Conservation (phyloP, 176 grass and related monocot species). For the Avena sativa region DNA sequence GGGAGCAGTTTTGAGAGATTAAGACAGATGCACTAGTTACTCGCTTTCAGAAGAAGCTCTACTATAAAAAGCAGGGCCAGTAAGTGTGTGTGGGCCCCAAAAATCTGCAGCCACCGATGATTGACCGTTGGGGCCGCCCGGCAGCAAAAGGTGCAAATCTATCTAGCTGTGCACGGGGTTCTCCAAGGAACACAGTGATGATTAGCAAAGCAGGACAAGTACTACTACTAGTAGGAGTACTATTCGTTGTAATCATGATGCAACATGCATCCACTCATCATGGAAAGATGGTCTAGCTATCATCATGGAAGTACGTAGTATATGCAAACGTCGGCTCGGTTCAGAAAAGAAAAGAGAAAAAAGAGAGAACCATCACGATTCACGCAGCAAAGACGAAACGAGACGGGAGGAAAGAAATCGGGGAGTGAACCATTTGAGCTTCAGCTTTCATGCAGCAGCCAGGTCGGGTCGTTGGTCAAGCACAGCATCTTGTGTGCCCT, state of each 20-base stretch:
- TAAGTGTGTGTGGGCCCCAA: conserved; percentile 31
- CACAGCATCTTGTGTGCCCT: conserved; percentile 53
- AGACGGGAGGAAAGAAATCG: conserved; percentile 7
- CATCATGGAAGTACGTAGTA: neutral
- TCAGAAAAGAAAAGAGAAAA: neutral
- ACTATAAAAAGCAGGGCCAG: neutral
- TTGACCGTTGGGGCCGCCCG: conserved; percentile 42
- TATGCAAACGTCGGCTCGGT: neutral
- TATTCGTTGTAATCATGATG: conserved; percentile 25
- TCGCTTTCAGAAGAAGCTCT: neutral
- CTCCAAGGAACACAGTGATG: conserved; percentile 45
- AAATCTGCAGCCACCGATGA: conserved; percentile 48
- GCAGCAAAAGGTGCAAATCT: conserved; percentile 50
- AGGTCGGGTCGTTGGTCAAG: conserved; percentile 62
- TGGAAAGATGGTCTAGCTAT: neutral
- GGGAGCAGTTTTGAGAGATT: neutral
- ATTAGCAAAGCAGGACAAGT: conserved; percentile 33
- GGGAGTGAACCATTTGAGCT: conserved; percentile 41
- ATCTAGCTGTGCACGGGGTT: conserved; percentile 48
- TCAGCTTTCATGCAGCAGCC: conserved; percentile 47
- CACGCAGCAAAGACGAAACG: neutral
- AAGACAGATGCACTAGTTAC: neutral
- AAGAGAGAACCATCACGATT: neutral
- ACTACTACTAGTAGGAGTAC: neutral
- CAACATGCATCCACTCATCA: neutral